Conservation (phyloP, 2,329 filamentous ascomycete genomes). For the Drechslerella dactyloides region DNA sequence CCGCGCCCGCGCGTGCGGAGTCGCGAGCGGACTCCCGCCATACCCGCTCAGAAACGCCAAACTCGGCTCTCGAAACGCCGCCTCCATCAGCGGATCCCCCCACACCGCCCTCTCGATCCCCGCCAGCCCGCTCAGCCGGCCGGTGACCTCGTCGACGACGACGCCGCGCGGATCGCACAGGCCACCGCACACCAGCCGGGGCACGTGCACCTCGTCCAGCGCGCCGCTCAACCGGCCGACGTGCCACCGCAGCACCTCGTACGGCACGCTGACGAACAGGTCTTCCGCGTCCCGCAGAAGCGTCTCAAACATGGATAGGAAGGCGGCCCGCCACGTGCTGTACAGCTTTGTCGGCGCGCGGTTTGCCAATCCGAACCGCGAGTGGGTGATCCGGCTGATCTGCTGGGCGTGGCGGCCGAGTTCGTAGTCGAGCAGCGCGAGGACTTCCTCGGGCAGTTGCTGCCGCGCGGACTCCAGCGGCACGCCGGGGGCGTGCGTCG, state of each 20-base stretch:
- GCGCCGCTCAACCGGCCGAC: slow-evolving; percentile 62
- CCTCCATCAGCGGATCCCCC: slow-evolving; percentile 53
- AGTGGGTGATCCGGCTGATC: slow-evolving; percentile 37
- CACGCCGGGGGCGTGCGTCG: slow-evolving; percentile 52
- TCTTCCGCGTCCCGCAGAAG: slow-evolving; percentile 68
- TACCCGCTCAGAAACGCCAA: slow-evolving; percentile 52
- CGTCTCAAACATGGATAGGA: slow-evolving; percentile 65
- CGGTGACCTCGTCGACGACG: slow-evolving; percentile 50
- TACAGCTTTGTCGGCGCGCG: slow-evolving; percentile 55
- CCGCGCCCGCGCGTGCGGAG: slow-evolving; percentile 20
- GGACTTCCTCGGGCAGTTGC: slow-evolving; percentile 39
- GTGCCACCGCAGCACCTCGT: slow-evolving; percentile 64
- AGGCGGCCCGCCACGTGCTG: slow-evolving; percentile 65
- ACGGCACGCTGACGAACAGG: slow-evolving; percentile 66
- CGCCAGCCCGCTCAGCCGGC: slow-evolving; percentile 51
- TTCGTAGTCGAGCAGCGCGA: slow-evolving; percentile 49
- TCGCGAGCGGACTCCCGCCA: slow-evolving; percentile 49
- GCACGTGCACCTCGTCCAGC: slow-evolving; percentile 64
- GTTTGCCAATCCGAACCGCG: slow-evolving; percentile 32
- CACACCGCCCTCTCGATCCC: slow-evolving; percentile 54
- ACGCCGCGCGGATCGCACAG: slow-evolving; percentile 58
- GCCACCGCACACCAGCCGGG: slow-evolving; percentile 66
- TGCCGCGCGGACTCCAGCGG: slow-evolving; percentile 47
- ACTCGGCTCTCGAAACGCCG: slow-evolving; percentile 48
- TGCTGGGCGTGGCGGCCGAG: slow-evolving; percentile 56